Percentiles rank a stretch among this genome's conserved stretches.
Conservation (phyloP, 352 stramenopile genomes). For the Phytophthora citrophthora region DNA sequence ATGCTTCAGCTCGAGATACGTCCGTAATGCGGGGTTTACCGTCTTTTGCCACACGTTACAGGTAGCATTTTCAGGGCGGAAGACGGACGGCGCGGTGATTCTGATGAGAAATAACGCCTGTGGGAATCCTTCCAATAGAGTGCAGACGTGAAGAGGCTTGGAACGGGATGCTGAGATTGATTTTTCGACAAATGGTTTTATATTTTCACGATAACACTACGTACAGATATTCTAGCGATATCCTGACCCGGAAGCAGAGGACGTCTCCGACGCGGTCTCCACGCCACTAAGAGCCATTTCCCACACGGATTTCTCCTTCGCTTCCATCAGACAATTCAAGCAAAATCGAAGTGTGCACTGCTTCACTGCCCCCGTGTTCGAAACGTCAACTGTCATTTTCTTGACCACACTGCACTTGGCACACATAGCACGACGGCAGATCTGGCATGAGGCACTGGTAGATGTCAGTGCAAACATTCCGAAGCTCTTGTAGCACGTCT, state of each 20-base stretch:
- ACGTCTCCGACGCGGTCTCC: conserved; percentile 29
- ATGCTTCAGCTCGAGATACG: not conserved
- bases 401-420: conserved; percentile 58
- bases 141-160: too few relatives aligned
- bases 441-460: conserved; percentile 40
- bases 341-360: conserved; percentile 40
- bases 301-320: conserved; percentile 29
- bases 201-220: not conserved
- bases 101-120: too few relatives aligned
- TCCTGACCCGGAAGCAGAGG: conserved; percentile 17
- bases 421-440: conserved; percentile 52
- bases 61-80: too few relatives aligned
- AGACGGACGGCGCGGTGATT: too few relatives aligned
- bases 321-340: conserved; percentile 27
- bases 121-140: too few relatives aligned
- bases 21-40: not conserved
- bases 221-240: conserved; percentile 9
- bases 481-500: conserved; percentile 23
- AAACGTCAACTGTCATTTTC: conserved; percentile 58
- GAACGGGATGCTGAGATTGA: too few relatives aligned
- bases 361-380: conserved; percentile 26
- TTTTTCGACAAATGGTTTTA: not conserved
- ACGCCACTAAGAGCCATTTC: conserved; percentile 31
- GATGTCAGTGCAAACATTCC: conserved; percentile 22
- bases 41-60: conserved; percentile 1